A percentile compares a stretch with the other conserved stretches of the same genome.
phyloP scores from a whole-genome alignment of 495 filamentous ascomycete genomes.

The Usnea hakonensis region DNA sequence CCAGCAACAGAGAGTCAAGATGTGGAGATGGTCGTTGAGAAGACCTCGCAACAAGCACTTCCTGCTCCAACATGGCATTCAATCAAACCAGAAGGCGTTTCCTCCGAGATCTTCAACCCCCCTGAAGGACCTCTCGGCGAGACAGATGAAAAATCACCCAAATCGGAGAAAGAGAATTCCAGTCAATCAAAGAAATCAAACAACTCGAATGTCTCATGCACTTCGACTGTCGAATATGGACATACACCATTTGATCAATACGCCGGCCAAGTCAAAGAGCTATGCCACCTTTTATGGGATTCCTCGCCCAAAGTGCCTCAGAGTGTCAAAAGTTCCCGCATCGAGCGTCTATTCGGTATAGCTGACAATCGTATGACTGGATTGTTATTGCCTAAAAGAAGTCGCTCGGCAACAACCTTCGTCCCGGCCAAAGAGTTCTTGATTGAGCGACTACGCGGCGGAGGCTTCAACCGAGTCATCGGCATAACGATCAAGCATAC shows the following conservation, averaged over 20 bases:
- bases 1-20: neutral
- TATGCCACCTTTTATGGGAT: conserved; percentile 1
- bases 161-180: neutral
- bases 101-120: neutral
- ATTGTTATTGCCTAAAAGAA: neutral
- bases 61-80: neutral
- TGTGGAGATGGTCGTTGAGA: neutral
- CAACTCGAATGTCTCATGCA: neutral
- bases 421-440: neutral
- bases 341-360: conserved; percentile 9
- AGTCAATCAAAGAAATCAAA: neutral
- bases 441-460: conserved; percentile 13
- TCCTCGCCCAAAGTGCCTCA: neutral
- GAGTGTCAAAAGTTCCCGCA: neutral
- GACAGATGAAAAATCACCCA: no score
- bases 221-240: neutral
- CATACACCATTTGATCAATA: conserved; percentile 1
- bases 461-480: conserved; percentile 18
- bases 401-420: neutral
- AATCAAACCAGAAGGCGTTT: neutral
- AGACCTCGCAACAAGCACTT: neutral
- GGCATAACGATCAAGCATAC: conserved; percentile 4
- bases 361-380: conserved; percentile 14
- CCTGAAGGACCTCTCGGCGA: neutral
- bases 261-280: neutral